Conservation (phyloP, 768 basidiomycete species). For the Mrakia blollopis region DNA sequence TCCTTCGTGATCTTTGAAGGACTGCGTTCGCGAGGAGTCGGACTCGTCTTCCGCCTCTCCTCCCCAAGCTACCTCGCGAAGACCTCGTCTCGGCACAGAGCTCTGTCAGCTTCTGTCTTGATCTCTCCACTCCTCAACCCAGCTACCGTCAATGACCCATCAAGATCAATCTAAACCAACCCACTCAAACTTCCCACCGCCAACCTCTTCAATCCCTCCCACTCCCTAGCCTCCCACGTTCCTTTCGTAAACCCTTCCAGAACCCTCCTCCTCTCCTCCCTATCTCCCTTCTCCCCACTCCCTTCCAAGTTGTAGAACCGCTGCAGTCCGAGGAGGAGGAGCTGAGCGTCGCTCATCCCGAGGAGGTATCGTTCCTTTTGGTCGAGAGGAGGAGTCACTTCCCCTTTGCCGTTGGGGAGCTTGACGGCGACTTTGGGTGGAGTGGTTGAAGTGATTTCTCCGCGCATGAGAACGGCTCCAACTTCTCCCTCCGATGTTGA, state of each 20-base stretch:
- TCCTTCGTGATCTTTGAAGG: neutral
- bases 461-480: slow-evolving; percentile 77
- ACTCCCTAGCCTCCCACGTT: slow-evolving; percentile 34
- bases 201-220: slow-evolving; percentile 36
- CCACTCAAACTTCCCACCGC: slow-evolving; percentile 32
- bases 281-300: slow-evolving; percentile 17
- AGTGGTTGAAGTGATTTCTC: slow-evolving; percentile 74
- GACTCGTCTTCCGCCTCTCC: slow-evolving; percentile 48
- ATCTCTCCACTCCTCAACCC: neutral
- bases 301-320: slow-evolving; percentile 64
- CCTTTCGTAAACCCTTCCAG: slow-evolving; percentile 33
- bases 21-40: slow-evolving; percentile 48
- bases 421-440: slow-evolving; percentile 35
- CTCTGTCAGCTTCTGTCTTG: neutral
- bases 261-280: slow-evolving; percentile 18
- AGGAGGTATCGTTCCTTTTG: slow-evolving; percentile 57
- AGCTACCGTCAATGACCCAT: neutral
- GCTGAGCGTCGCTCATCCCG: slow-evolving; percentile 74
- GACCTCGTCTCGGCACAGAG: no score
- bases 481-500: no score
- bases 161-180: neutral
- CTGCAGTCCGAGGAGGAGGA: slow-evolving; percentile 73
- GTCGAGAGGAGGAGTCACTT: slow-evolving; percentile 35
- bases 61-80: slow-evolving; percentile 48
- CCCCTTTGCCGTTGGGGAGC: neutral